These are phyloP conservation scores for Metschnikowia kunwiensis DNA, from an alignment of 805 yeast species.

Conservation along the genomic window DNA sequence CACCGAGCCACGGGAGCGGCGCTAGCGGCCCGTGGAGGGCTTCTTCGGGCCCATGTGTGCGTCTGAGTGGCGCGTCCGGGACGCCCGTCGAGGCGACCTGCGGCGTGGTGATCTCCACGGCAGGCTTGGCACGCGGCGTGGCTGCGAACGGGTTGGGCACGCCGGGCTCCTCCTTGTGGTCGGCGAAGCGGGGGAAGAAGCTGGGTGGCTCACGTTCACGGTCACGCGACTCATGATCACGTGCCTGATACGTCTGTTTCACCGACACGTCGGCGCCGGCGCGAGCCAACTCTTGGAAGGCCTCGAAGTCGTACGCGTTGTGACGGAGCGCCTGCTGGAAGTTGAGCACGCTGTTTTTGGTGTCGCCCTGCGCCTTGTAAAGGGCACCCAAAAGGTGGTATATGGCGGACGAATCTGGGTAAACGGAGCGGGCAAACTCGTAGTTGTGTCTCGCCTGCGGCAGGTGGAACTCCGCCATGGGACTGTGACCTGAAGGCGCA, in stretches of 20 bases:
- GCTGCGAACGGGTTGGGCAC: conserved; percentile 28
- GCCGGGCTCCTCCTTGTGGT: conserved; percentile 6
- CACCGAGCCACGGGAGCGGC: conserved; percentile 11
- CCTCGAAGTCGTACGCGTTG: conserved; percentile 85
- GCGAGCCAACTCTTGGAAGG: conserved; percentile 70
- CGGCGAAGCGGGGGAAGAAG: conserved; percentile 8
- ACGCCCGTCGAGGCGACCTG: conserved; percentile 22
- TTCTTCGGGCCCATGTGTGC: conserved; percentile 16
- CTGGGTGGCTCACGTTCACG: too few relatives aligned
- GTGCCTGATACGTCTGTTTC: conserved; percentile 35
- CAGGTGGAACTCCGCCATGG: conserved; percentile 9
- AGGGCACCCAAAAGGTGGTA: conserved; percentile 69
- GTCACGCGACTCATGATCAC: too few relatives aligned
- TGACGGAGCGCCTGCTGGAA: conserved; percentile 66
- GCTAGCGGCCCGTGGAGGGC: conserved; percentile 6
- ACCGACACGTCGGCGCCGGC: conserved; percentile 70
- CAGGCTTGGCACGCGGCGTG: conserved; percentile 25
- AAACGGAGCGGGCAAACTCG: conserved; percentile 35
- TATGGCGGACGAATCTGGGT: conserved; percentile 71
- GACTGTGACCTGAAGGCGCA: neutral
- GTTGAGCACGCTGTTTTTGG: conserved; percentile 60
- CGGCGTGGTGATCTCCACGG: conserved; percentile 18
- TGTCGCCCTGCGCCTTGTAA: conserved; percentile 55
- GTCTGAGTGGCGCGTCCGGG: conserved; percentile 39
- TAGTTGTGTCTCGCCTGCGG: conserved; percentile 29